Base-by-base conservation (phyloP, 192 early-diverging fungal species). In the Backusella morwellensis region DNA sequence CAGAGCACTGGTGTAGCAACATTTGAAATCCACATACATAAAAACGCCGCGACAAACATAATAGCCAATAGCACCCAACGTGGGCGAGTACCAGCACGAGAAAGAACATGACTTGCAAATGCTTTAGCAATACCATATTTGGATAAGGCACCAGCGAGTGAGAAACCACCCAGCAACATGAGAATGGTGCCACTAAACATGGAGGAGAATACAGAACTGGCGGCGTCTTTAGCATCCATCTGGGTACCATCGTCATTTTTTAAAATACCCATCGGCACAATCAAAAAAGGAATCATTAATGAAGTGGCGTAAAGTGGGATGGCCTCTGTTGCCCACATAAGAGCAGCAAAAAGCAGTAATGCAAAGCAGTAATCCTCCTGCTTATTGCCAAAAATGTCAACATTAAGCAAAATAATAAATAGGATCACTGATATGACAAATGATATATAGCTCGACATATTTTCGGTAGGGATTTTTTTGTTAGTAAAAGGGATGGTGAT, bases 331-430 rank as follows among this genome's bases (percentile, higher is more conserved):
- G 95, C 96, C 96, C 96, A 97, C 66, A 97, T 82, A 50, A 91
- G 82, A 40, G 94, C 94, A 67, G 91, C 92, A 50, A 92, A 92
- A 47, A 97, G 85, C 35, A 97, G 85, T 70, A 97, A 89, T 6
- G 94, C 96, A 85, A 95, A 93, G 85, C 96, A 97, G 50, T 92
- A 89, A 70, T 95, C 90, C 82, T 96, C 91, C 77, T 94, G 92
- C 0, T 52, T 77, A 21, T 86, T 85, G 19, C 86, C 86, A 83
- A 95, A 96, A 54, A 91, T 81, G 9, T 87, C 82, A 72, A 90
- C 77, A 2, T 82, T 80, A 78, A 93, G 84, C 38, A 93, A 77
- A 12, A 88, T 67, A 34, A 80, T 86, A 85, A 95, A 92, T 26
- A 92, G 80, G 5, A 82, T 76, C 2, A 90, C 70, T 63, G 88